phyloP scores from a whole-genome alignment of 352 stramenopile genomes.

The Phytophthora agathidicida region DNA sequence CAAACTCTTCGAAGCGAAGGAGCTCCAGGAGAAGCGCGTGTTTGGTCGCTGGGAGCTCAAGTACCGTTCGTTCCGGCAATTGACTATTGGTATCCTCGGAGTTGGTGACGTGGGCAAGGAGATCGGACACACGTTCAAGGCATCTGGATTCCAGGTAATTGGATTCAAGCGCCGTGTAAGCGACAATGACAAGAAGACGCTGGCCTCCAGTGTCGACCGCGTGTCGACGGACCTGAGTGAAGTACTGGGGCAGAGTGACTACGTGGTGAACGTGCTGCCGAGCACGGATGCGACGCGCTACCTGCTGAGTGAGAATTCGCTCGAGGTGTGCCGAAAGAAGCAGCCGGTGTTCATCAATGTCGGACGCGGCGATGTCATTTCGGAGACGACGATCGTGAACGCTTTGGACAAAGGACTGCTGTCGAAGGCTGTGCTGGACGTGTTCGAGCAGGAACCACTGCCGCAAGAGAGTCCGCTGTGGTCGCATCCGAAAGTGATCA shows the following conservation, averaged over 20 bases:
- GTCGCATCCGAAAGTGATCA: conserved; percentile 59
- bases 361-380: conserved; percentile 83
- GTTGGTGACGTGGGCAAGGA: conserved; percentile 68
- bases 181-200: conserved; percentile 14
- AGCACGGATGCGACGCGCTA: conserved; percentile 77
- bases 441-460: conserved; percentile 59
- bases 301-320: conserved; percentile 56
- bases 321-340: conserved; percentile 53
- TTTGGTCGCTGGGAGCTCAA: conserved; percentile 44
- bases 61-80: conserved; percentile 43
- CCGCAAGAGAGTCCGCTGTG: conserved; percentile 63
- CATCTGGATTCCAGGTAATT: conserved; percentile 59
- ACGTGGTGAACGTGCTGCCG: conserved; percentile 84
- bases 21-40: conserved; percentile 36
- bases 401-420: conserved; percentile 73
- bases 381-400: conserved; percentile 58
- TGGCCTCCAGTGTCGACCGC: conserved; percentile 36
- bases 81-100: conserved; percentile 67
- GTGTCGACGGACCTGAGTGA: conserved; percentile 53
- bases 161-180: conserved; percentile 71
- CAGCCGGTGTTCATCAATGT: conserved; percentile 88
- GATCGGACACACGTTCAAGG: conserved; percentile 57
- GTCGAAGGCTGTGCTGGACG: conserved; percentile 61
- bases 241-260: conserved; percentile 66
- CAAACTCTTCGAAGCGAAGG: conserved; percentile 48